Conservation (phyloP, 768 basidiomycete genomes). For the Solioccasus polychromus region DNA sequence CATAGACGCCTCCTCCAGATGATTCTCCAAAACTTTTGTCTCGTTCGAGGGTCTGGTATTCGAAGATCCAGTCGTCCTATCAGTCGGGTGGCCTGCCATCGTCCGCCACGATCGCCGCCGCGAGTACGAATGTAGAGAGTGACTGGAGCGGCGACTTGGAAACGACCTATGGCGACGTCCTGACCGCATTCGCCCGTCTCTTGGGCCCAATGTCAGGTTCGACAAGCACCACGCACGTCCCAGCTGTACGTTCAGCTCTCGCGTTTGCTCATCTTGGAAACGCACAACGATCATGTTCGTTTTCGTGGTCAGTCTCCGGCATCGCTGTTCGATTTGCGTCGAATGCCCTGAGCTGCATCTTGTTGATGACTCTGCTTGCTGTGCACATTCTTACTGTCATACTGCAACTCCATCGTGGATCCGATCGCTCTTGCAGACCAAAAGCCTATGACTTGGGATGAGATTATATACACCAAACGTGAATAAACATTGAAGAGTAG, state of each 20-base stretch:
- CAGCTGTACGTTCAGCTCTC: slow-evolving; percentile 43
- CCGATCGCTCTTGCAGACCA: too few relatives aligned
- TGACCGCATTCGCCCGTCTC: slow-evolving; percentile 63
- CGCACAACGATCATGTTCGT: slow-evolving; percentile 70
- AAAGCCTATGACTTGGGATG: too few relatives aligned
- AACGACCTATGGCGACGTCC: slow-evolving; percentile 62
- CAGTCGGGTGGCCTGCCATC: slow-evolving; percentile 68
- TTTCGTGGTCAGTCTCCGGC: slow-evolving; percentile 60
- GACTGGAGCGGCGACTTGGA: slow-evolving; percentile 60
- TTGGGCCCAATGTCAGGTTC: slow-evolving; percentile 72
- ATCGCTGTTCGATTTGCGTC: slow-evolving; percentile 6
- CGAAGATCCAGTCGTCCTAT: slow-evolving; percentile 49
- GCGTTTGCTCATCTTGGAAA: slow-evolving; percentile 69
- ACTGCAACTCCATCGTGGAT: slow-evolving; percentile 51
- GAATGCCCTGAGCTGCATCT: too few relatives aligned
- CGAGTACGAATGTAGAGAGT: slow-evolving; percentile 38
- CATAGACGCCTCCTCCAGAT: slow-evolving; percentile 62
- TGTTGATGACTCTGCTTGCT: slow-evolving; percentile 55
- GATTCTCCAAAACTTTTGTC: slow-evolving; percentile 36
- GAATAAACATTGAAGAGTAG: too few relatives aligned
- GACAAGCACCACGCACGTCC: slow-evolving; percentile 25
- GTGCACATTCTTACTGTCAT: slow-evolving; percentile 54
- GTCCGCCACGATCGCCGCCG: slow-evolving; percentile 40
- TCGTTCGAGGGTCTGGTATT: slow-evolving; percentile 51
- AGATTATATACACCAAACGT: too few relatives aligned